phyloP scores from a whole-genome alignment of 2,329 filamentous ascomycete genomes.

The Chrysosporium keratinophilum region DNA sequence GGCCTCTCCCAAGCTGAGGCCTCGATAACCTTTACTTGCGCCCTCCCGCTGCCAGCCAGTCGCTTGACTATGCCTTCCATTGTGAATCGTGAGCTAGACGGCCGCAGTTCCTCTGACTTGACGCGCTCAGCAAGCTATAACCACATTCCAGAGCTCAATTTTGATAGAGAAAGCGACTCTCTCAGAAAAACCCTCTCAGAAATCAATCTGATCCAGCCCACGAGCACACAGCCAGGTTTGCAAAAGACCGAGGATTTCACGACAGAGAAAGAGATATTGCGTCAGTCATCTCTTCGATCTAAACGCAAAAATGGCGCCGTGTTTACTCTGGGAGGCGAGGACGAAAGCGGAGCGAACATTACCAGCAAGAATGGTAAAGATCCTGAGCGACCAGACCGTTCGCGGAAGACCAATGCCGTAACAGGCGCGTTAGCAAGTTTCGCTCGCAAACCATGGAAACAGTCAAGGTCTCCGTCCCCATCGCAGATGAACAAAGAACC shows the following conservation, averaged over 20 bases:
- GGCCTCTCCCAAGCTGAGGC: conserved; percentile 27
- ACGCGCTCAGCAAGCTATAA: conserved; percentile 51
- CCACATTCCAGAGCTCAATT: conserved; percentile 38
- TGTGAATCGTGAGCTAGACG: conserved; percentile 20
- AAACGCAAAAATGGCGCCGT: conserved; percentile 17
- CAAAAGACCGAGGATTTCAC: conserved; percentile 28
- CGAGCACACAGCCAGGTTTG: conserved; percentile 24
- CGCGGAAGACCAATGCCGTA: conserved; percentile 23
- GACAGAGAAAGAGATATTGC: conserved; percentile 34
- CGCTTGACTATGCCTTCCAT: conserved; percentile 28
- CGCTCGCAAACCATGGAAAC: conserved; percentile 43
- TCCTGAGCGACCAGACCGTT: conserved; percentile 26
- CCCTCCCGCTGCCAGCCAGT: conserved; percentile 1
- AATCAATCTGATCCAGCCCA: conserved; percentile 35
- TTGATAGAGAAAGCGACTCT: conserved; percentile 26
- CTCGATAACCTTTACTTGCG: not conserved
- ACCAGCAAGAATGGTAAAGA: not conserved
- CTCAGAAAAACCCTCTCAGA: conserved; percentile 44
- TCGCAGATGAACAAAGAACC: conserved; percentile 14
- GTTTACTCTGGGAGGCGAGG: conserved; percentile 4
- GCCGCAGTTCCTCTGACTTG: conserved; percentile 24
- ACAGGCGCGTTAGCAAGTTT: conserved; percentile 43
- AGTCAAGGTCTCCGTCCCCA: conserved; percentile 40
- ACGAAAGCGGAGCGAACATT: not conserved
- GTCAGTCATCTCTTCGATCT: conserved; percentile 32